Evolutionary conservation across 805 yeast species (phyloP).

Genomic region (Saturnispora ahearnii): DNA sequence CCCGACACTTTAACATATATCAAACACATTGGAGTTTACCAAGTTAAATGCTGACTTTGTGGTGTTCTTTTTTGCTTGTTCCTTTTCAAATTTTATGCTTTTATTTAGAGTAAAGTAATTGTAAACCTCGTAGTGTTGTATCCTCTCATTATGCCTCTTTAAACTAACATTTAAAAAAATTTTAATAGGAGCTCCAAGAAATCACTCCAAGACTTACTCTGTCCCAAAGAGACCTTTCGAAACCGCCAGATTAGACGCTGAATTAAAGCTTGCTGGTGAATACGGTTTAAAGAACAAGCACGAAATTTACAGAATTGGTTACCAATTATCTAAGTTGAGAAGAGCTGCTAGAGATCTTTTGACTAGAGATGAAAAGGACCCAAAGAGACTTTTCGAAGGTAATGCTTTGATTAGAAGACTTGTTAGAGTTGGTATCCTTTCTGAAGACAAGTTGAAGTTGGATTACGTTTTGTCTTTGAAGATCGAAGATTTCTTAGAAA

Average conservation of each 20-base stretch:
- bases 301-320: conserved; percentile 99
- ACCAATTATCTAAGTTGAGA: conserved; percentile 98
- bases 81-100: background rate
- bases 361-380: conserved; percentile 99
- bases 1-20: conserved; percentile 73
- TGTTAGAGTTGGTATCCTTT: conserved; percentile 96
- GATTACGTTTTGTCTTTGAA: conserved; percentile 98
- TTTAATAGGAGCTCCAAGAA: conserved; percentile 87
- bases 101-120: background rate
- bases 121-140: background rate
- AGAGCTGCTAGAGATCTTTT: conserved; percentile 99
- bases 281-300: conserved; percentile 99
- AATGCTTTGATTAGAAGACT: conserved; percentile 99
- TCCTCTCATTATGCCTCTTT: background rate
- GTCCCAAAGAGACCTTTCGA: conserved; percentile 99
- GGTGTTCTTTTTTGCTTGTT: background rate
- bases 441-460: conserved; percentile 99
- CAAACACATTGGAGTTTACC: conserved; percentile 27
- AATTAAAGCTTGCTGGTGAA: conserved; percentile 99
- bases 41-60: background rate
- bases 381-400: conserved; percentile 99
- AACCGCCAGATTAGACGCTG: conserved; percentile 98
- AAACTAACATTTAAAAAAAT: background rate
- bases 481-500: conserved; percentile 98
- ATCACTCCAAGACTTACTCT: conserved; percentile 98